Evolutionary conservation across 805 yeast species (phyloP).

Genomic region (Starmerella vitae): DNA sequence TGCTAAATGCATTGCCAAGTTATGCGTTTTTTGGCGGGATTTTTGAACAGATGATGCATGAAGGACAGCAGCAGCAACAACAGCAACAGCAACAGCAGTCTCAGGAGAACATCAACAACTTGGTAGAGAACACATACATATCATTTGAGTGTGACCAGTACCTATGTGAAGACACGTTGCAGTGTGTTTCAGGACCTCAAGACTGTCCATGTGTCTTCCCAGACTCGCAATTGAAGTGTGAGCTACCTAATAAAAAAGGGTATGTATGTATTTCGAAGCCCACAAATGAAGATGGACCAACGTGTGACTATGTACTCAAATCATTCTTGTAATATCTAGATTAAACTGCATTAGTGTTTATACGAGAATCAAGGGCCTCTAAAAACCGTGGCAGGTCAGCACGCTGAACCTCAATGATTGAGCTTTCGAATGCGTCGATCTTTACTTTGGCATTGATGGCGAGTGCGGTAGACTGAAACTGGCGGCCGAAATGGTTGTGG

Average conservation of each 20-base stretch:
- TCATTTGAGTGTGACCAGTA: constrained; percentile 44
- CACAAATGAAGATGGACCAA: constrained; percentile 39
- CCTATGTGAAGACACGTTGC: constrained; percentile 70
- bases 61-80: constrained; percentile 28
- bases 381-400: constrained; percentile 81
- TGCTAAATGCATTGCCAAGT: constrained; percentile 6
- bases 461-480: constrained; percentile 77
- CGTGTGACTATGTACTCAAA: constrained; percentile 72
- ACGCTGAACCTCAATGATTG: constrained; percentile 76
- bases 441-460: constrained; percentile 77
- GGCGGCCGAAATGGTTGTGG: constrained; percentile 68
- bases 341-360: no score
- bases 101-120: constrained; percentile 4
- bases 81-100: constrained; percentile 27
- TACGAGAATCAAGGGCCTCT: constrained; percentile 51
- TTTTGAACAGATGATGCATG: constrained; percentile 29
- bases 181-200: constrained; percentile 53
- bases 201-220: constrained; percentile 91
- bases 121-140: constrained; percentile 17
- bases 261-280: constrained; percentile 79
- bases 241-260: constrained; percentile 49
- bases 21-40: constrained; percentile 33
- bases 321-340: background rate
- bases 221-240: constrained; percentile 68
- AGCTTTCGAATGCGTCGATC: constrained; percentile 88